These are phyloP conservation scores for Penicillium longicatenatum DNA, from an alignment of 495 filamentous ascomycete genomes.

Conservation along the genomic window DNA sequence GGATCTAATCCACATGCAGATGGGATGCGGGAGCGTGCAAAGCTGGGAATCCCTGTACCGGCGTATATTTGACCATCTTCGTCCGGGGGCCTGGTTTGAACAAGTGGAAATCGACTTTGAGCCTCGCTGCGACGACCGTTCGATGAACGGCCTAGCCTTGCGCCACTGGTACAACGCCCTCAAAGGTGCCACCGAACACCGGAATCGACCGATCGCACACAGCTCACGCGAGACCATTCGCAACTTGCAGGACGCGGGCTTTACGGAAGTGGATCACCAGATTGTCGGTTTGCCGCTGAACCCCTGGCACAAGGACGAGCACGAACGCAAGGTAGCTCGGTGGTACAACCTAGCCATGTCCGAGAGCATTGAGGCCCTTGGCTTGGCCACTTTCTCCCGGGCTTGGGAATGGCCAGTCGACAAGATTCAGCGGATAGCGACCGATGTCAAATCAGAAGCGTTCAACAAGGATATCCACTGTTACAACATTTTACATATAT, in stretches of 20 bases:
- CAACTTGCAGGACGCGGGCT: constrained; percentile 71
- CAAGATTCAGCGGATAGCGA: constrained; percentile 63
- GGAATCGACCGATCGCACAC: constrained; percentile 67
- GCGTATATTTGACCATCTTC: constrained; percentile 76
- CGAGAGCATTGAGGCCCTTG: constrained; percentile 72
- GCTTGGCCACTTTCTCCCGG: constrained; percentile 72
- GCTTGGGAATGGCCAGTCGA: constrained; percentile 63
- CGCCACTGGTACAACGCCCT: constrained; percentile 70
- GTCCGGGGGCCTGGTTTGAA: constrained; percentile 79
- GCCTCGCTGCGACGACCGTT: constrained; percentile 77
- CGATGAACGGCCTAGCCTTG: constrained; percentile 51
- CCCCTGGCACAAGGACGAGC: constrained; percentile 71
- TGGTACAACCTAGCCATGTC: constrained; percentile 85
- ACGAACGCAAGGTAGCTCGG: constrained; percentile 69
- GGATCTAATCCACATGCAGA: constrained; percentile 84
- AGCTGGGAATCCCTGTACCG: constrained; percentile 77
- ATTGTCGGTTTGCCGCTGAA: constrained; percentile 75
- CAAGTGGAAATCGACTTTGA: constrained; percentile 90
- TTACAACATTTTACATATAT: constrained; percentile 70
- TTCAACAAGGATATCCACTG: constrained; percentile 67
- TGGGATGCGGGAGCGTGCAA: constrained; percentile 76
- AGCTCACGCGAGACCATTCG: constrained; percentile 59
- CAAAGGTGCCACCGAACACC: constrained; percentile 66
- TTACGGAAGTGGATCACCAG: constrained; percentile 77
- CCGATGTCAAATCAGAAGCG: constrained; percentile 69